Percentiles rank a stretch among this genome's conserved stretches.
phyloP scores from a whole-genome alignment of 2,329 filamentous ascomycete species.

The Diaporthe amygdali region DNA sequence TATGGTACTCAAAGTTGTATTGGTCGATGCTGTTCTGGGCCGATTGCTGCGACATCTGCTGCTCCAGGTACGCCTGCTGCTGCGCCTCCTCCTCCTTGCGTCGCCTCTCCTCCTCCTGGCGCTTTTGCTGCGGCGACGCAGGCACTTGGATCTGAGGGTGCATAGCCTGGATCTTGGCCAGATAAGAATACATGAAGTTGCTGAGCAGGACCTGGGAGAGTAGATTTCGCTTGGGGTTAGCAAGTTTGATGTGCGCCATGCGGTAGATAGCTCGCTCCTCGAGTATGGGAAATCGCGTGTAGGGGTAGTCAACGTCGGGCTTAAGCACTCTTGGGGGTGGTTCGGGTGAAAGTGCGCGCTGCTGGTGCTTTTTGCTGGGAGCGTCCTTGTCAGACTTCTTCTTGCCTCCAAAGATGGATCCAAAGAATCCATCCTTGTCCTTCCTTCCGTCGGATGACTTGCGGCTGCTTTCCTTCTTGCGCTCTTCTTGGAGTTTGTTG shows the following conservation, averaged over 20 bases:
- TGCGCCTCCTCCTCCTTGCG: constrained; percentile 53
- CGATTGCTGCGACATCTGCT: constrained; percentile 41
- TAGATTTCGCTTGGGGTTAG: constrained; percentile 90
- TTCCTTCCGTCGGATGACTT: constrained; percentile 81
- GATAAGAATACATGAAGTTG: constrained; percentile 99
- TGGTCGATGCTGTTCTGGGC: constrained; percentile 31
- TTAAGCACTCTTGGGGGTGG: constrained; percentile 71
- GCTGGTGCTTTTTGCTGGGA: constrained; percentile 74
- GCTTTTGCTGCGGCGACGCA: constrained; percentile 68
- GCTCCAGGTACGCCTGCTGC: constrained; percentile 49
- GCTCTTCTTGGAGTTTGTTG: constrained; percentile 76
- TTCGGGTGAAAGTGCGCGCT: constrained; percentile 81
- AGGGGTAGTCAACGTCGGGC: constrained; percentile 93
- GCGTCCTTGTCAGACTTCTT: constrained; percentile 83
- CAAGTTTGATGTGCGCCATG: constrained; percentile 98
- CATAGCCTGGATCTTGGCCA: constrained; percentile 98
- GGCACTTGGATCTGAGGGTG: constrained; percentile 94
- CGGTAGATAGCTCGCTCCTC: constrained; percentile 97
- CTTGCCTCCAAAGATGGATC: constrained; percentile 91
- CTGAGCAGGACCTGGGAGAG: constrained; percentile 95
- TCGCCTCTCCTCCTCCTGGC: constrained; percentile 48
- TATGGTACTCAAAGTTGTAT: constrained; percentile 43
- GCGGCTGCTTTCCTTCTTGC: constrained; percentile 78
- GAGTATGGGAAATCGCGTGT: constrained; percentile 92
- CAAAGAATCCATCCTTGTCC: constrained; percentile 93